Evolutionary conservation across 345 rosid genomes (phyloP).

Genomic region (Pugionium cornutum): DNA sequence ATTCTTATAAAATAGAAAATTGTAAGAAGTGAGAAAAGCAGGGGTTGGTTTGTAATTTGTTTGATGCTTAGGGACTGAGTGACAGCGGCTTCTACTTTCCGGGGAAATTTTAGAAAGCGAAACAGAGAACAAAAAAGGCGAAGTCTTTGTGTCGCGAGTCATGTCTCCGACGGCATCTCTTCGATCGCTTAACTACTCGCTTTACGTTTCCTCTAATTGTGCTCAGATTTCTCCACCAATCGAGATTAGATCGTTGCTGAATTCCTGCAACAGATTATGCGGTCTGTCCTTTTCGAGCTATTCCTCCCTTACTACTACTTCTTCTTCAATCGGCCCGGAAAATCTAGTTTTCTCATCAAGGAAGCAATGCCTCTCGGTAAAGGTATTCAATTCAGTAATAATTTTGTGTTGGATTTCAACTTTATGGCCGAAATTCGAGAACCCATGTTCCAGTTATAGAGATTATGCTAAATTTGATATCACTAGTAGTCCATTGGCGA

Average conservation of each 20-base stretch:
- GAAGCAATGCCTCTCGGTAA: constrained; percentile 44
- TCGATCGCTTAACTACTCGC: constrained; percentile 45
- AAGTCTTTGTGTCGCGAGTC: too few relatives aligned
- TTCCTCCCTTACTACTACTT: constrained; percentile 6
- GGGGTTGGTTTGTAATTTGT: constrained; percentile 5
- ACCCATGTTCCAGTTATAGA: constrained; percentile 21
- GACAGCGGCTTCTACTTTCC: neutral
- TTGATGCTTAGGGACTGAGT: neutral
- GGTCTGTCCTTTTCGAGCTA: constrained; percentile 33
- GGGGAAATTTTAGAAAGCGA: constrained; percentile 3
- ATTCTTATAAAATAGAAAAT: neutral
- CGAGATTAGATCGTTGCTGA: constrained; percentile 18
- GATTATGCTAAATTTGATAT: constrained; percentile 9
- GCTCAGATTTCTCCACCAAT: constrained; percentile 37
- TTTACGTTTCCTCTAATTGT: constrained; percentile 37
- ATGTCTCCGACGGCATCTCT: constrained; percentile 51
- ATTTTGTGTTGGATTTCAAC: neutral
- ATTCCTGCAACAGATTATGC: constrained; percentile 35
- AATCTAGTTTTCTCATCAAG: constrained; percentile 28
- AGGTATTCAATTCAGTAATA: constrained; percentile 44
- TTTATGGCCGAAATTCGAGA: constrained; percentile 1
- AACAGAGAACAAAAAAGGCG: neutral
- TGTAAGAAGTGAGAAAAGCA: neutral
- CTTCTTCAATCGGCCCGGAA: constrained; percentile 13
- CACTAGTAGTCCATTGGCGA: constrained; percentile 12